Base-by-base conservation (phyloP, 192 early-diverging fungal genomes). In the Chytriomyces sp. region DNA sequence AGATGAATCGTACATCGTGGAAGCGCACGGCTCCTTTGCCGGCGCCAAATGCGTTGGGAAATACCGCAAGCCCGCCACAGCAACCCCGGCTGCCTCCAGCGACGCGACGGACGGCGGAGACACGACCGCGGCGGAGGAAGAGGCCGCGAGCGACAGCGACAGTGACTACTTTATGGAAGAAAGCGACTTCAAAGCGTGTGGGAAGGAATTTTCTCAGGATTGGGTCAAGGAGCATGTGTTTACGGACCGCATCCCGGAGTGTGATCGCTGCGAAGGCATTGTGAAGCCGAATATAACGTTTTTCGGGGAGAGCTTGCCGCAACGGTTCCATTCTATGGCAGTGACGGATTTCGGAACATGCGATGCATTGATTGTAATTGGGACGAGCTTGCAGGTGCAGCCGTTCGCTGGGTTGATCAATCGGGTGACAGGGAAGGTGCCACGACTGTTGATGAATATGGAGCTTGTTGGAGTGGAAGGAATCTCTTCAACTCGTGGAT, bases 201-300 rank as follows among this genome's bases (percentile, higher is more conserved):
- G 74, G 56, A 22, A 52, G 1, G 59, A 68, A 26, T 78, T 62
- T 64, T 55, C 70, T 17, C 73, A 72, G 32, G 56, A 55, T 37
- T 72, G 37, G 60, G 70, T 79, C 6, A 73, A 75, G 44, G 53
- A 37, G 2, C 64, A 54, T 31, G 77, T 82, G 49, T 72, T 79
- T 55, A 57, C 30, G 31, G 81, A 84, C 31, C 75, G 82, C 36
- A 87, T 94, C 19, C 93, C 95, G 4, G 78, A 75, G 26, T 99
- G 95, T 71, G 56, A 60, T 12, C 10, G 53, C 14, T 96, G 95
- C 77, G 58, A 74, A 25, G 83, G 88, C 4, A 76, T 92, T 22
- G 88, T 98, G 73, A 98, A 99, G 72, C 96, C 95, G 7, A 89
- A 95, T 67, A 98, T 99, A 65, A 94, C 93, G 0, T 99, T 99